Evolutionary conservation across 139 green algal species (phyloP).

Genomic region (Auxenochlorella pyrenoidosa): DNA sequence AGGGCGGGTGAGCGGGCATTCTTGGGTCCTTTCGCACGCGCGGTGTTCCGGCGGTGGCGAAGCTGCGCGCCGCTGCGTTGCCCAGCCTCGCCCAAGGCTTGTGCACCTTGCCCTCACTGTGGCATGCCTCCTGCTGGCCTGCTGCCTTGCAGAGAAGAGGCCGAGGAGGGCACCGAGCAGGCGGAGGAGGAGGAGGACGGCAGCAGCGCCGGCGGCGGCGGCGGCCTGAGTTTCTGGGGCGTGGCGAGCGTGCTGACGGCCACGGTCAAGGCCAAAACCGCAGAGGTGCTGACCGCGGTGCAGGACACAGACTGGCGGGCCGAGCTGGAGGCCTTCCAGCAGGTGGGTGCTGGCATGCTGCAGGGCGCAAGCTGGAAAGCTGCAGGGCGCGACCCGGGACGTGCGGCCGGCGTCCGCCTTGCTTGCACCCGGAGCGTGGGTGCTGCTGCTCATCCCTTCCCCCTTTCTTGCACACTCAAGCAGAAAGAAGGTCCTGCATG

Average conservation of each 20-base stretch:
- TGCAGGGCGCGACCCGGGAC: too few species aligned
- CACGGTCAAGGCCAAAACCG: constrained; percentile 65
- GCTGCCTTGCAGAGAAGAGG: background rate
- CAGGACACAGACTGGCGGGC: constrained; percentile 76
- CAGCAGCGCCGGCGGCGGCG: background rate
- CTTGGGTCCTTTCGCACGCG: background rate
- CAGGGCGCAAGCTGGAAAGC: background rate
- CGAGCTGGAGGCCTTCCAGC: constrained; percentile 74
- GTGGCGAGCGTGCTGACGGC: constrained; percentile 65
- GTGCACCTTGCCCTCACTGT: too few species aligned
- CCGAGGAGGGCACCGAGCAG: background rate
- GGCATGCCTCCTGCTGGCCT: background rate
- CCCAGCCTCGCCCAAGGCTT: too few species aligned
- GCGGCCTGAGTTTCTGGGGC: constrained; percentile 61
- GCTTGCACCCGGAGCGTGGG: too few species aligned
- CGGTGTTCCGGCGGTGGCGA: too few species aligned
- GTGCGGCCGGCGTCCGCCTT: too few species aligned
- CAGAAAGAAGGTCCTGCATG: too few species aligned
- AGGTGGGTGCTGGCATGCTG: constrained; percentile 15
- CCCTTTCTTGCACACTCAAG: too few species aligned
- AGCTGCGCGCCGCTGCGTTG: too few species aligned
- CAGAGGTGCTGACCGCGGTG: constrained; percentile 73
- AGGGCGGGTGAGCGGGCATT: background rate
- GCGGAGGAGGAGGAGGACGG: background rate
- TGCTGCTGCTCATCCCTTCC: too few species aligned